Base-by-base conservation (phyloP, 495 filamentous ascomycete species). In the Aspergillus egyptiacus region DNA sequence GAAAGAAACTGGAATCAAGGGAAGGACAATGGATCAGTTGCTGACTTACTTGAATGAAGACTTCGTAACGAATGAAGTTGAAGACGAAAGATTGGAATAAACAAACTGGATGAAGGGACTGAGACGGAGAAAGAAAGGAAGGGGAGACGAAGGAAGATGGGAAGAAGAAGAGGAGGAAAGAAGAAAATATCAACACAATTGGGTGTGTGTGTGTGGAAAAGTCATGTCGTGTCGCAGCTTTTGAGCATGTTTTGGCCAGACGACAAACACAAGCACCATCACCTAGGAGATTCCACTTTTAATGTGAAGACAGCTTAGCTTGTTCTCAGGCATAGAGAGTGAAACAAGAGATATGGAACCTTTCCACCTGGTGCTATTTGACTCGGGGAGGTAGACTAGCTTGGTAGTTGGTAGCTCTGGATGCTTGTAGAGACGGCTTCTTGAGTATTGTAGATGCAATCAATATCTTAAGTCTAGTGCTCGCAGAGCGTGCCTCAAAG, bases 81-180 rank as follows among this genome's bases (percentile, higher is more conserved):
- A 24, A 37, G 32, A 18, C 22, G 23, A 27, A 25, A 42, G 33
- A 15, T 20, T n/a, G 17, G 35, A 46, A 19, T 20, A 39, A 24
- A 41, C 18, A 33, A 56, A 48, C 50, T 38, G 44, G 33, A 46
- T 30, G 46, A 50, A 49, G n/a, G n/a, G n/a, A n/a, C n/a, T n/a
- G n/a, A 39, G 25, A 53, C 49, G 42, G 33, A 38, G 42, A 40
- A 28, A 36, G 41, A 28, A 50, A 38, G 39, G 19, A 24, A 48
- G 31, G 37, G 30, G 34, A 23, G 31, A 47, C 38, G 41, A 43
- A 31, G 25, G 27, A 30, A 45, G 35, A 24, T 23, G 24, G n/a
- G 34, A 44, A 41, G 32, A 51, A 37, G 11, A 46, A 14, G 48
- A 50, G 28, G 18, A 28, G n/a, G 48, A 56, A 50, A 46, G 46